Base-by-base conservation (phyloP, 1,284 basidiomycete species). In the Ceratobasidium sp. region DNA sequence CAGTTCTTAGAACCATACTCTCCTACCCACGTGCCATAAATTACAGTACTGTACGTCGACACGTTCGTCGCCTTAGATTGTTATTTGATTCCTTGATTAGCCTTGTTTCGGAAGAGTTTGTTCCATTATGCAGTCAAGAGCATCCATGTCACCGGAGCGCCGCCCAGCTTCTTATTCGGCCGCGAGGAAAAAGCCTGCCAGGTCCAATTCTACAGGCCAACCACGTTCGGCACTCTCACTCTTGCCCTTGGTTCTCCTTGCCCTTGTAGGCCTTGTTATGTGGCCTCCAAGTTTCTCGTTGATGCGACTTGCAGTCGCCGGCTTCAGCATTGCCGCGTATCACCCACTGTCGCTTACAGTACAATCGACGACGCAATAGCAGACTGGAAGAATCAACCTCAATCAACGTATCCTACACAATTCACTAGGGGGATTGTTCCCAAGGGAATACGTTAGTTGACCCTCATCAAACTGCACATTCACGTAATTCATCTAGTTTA, bases 371-470 rank as follows among this genome's bases (percentile, higher is more conserved):
- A 65, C 1, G 62, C 50, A 25, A 65, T 65, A 40, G n/a, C 49
- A 10, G 62, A 65, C 31, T 65, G 62, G 62, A 65, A 65, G 31
- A 65, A 65, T 31, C 62, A 65, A 20, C 62, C 62, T 13, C 62
- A 65, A 49, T 32, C 62, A 35, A 65, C 49, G 2, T 65, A 65
- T 52, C 62, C 62, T 8, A 65, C 62, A 6, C 47, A 53, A 25
- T 65, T 62, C 22, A 65, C 62, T 15, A 53, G 62, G 38, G 62
- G 62, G 35, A 65, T 65, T 53, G 53, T 65, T 25, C 62, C 62
- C n/a, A 65, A 65, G 50, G 62, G 62, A 22, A 65, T 65, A 53
- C 62, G 62, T 65, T 22, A 27, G 49, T 65, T 27, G 38, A 20
- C 3, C 17, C 12, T n/a, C 29, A 17, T 15, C 17, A 20, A 10